Evolutionary conservation across 768 basidiomycete species (phyloP).

Genomic region (Rickenella mellea): DNA sequence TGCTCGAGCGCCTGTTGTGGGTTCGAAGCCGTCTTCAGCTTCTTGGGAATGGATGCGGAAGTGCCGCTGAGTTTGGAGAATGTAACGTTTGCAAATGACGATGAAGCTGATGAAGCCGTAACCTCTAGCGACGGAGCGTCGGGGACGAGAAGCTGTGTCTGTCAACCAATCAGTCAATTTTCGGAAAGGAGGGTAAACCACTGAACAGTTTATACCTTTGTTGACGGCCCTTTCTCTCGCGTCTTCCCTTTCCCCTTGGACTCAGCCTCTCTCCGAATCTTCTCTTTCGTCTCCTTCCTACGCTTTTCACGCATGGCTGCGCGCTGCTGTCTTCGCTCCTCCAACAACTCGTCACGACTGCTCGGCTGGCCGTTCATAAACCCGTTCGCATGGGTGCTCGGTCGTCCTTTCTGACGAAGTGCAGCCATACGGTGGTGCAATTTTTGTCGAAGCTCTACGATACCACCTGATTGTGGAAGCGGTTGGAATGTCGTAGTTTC

Average conservation of each 20-base stretch:
- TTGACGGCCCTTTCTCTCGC: conserved; percentile 33
- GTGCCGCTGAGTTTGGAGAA: conserved; percentile 56
- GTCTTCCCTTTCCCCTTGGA: conserved; percentile 30
- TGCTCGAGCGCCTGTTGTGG: conserved; percentile 81
- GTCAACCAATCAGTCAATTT: conserved; percentile 4
- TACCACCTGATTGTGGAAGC: conserved; percentile 56
- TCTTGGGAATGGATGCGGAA: conserved; percentile 34
- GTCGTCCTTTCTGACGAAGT: conserved; percentile 40
- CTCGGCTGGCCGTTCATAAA: conserved; percentile 28
- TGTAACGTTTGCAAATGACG: conserved; percentile 50
- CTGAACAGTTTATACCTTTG: conserved; percentile 37
- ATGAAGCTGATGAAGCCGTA: conserved; percentile 23
- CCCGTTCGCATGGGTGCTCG: conserved; percentile 9
- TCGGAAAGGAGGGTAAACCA: conserved; percentile 1
- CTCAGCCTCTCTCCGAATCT: conserved; percentile 60
- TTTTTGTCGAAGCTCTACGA: conserved; percentile 57
- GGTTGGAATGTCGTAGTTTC: conserved; percentile 35
- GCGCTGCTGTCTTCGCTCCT: conserved; percentile 66
- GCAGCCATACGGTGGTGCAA: conserved; percentile 64
- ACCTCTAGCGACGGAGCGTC: conserved; percentile 29
- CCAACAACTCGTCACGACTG: conserved; percentile 74
- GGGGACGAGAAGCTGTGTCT: conserved; percentile 69
- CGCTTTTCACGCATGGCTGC: conserved; percentile 80
- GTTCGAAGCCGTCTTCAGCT: conserved; percentile 66
- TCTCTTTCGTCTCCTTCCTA: conserved; percentile 79